phyloP scores from a whole-genome alignment of 371 early-diverging fungal species.

The Actinomortierella wolfii region DNA sequence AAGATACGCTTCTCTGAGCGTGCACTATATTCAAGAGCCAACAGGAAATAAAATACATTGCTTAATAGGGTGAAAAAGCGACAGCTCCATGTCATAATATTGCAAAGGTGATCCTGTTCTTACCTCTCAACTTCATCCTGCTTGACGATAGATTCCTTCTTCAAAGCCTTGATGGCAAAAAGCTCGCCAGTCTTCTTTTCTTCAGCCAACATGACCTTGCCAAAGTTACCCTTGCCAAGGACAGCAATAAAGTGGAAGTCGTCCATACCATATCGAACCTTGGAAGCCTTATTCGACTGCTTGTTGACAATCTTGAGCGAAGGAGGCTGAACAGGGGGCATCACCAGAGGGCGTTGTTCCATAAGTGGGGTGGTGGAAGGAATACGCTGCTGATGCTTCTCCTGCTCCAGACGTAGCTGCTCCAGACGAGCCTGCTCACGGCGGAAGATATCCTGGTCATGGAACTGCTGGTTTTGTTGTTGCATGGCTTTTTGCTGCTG shows the following conservation, averaged over 20 bases:
- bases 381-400: conserved; percentile 19
- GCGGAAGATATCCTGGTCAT: conserved; percentile 20
- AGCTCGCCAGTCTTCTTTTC: conserved; percentile 66
- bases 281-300: conserved; percentile 32
- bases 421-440: conserved; percentile 36
- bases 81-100: too few species aligned
- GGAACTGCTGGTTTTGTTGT: conserved; percentile 13
- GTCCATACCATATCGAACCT: conserved; percentile 43
- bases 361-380: conserved; percentile 9
- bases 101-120: too few species aligned
- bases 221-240: conserved; percentile 95
- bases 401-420: conserved; percentile 30
- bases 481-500: conserved; percentile 9
- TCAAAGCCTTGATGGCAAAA: conserved; percentile 94
- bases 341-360: conserved; percentile 20
- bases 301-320: conserved; percentile 43
- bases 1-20: conserved; percentile 83
- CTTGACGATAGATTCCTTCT: conserved; percentile 88
- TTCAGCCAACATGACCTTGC: conserved; percentile 91
- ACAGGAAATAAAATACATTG: too few species aligned
- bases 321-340: conserved; percentile 30
- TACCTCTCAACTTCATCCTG: conserved; percentile 84
- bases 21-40: too few species aligned
- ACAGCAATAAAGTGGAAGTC: conserved; percentile 91
- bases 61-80: too few species aligned